phyloP scores from a whole-genome alignment of 345 rosid species.

The Erucastrum elatum region DNA sequence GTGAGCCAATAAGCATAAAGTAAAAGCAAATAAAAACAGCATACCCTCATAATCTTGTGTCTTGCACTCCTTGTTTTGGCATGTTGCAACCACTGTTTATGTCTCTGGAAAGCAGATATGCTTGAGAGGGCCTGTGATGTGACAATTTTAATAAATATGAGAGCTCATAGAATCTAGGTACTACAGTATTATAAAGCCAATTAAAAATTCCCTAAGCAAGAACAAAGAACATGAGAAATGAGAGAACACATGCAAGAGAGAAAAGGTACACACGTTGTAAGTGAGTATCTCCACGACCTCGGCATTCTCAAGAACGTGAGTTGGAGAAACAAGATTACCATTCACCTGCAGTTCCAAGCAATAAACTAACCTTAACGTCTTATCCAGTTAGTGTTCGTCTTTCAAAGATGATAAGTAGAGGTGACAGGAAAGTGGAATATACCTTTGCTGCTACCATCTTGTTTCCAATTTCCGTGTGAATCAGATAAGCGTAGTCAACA shows the following conservation, averaged over 20 bases:
- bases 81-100: constrained; percentile 87
- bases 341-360: constrained; percentile 70
- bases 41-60: constrained; percentile 92
- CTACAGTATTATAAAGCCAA: constrained; percentile 12
- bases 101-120: constrained; percentile 87
- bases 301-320: constrained; percentile 83
- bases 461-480: constrained; percentile 96
- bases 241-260: constrained; percentile 6
- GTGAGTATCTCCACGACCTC: constrained; percentile 98
- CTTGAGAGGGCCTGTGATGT: constrained; percentile 79
- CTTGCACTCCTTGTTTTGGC: constrained; percentile 96
- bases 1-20: constrained; percentile 5
- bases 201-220: neutral
- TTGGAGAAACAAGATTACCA: constrained; percentile 90
- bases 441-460: constrained; percentile 99
- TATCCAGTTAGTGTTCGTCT: constrained; percentile 5
- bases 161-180: constrained; percentile 7
- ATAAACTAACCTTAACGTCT: constrained; percentile 7
- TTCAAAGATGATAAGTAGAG: constrained; percentile 4
- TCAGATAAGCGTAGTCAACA: constrained; percentile 96
- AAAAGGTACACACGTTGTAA: constrained; percentile 66
- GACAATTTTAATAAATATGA: constrained; percentile 12
- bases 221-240: constrained; percentile 24
- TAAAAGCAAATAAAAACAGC: neutral
- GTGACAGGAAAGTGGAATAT: constrained; percentile 20